phyloP scores from a whole-genome alignment of 371 early-diverging fungal genomes.

The Cokeromyces recurvatus region DNA sequence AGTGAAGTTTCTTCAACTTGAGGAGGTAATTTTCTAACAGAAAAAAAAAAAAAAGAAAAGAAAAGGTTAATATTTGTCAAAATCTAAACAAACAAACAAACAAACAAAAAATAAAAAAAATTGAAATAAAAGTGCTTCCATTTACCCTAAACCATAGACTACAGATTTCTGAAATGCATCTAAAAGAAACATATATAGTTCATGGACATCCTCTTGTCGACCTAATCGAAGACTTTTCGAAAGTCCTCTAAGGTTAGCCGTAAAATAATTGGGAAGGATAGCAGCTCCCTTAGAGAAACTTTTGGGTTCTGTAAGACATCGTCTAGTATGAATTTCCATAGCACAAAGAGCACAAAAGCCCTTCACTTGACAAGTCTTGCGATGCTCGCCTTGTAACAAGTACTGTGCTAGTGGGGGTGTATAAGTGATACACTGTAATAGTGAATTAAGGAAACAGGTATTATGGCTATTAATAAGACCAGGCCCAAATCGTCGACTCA shows the following conservation, averaged over 20 bases:
- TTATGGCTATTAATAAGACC: slow-evolving; percentile 90
- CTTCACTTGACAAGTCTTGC: slow-evolving; percentile 34
- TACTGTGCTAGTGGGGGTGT: slow-evolving; percentile 82
- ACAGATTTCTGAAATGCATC: slow-evolving; percentile 41
- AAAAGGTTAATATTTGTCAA: no score
- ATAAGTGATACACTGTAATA: slow-evolving; percentile 88
- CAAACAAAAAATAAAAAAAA: not conserved
- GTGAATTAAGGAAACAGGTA: slow-evolving; percentile 94
- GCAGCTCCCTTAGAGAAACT: slow-evolving; percentile 36
- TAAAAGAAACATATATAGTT: slow-evolving; percentile 77
- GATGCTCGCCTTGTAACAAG: slow-evolving; percentile 57
- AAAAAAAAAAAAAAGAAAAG: slow-evolving; percentile 4
- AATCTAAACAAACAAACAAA: no score
- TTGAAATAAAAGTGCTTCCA: not conserved
- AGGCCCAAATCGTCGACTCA: slow-evolving; percentile 60
- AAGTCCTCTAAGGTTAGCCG: slow-evolving; percentile 55
- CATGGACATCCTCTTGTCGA: slow-evolving; percentile 90
- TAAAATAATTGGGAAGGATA: slow-evolving; percentile 69
- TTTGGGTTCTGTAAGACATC: slow-evolving; percentile 40
- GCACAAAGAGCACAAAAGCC: slow-evolving; percentile 63
- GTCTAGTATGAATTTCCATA: slow-evolving; percentile 48
- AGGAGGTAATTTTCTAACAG: slow-evolving; percentile 54
- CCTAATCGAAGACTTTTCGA: slow-evolving; percentile 33
- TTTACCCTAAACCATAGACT: slow-evolving; percentile 7
- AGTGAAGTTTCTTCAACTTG: slow-evolving; percentile 72